phyloP scores from a whole-genome alignment of 768 basidiomycete genomes.

The Termitomyces eurrhizus region DNA sequence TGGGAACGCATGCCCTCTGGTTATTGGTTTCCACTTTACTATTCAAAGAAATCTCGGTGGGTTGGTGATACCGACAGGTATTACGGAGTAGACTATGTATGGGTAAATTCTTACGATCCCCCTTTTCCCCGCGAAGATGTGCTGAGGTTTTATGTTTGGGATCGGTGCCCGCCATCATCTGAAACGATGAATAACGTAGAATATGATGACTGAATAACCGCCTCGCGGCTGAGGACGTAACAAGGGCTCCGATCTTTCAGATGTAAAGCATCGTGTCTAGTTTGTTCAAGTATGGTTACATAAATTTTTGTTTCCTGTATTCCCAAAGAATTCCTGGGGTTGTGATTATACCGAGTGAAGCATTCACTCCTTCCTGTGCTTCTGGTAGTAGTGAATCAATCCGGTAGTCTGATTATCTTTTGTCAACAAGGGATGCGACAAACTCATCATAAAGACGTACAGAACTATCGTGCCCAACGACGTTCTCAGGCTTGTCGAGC shows the following conservation, averaged over 20 bases:
- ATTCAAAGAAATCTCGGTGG: not conserved
- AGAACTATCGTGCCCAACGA: slow-evolving; percentile 87
- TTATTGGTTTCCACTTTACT: not conserved
- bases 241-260: not conserved
- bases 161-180: not conserved
- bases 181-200: not conserved
- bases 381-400: slow-evolving; percentile 96
- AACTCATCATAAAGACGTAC: slow-evolving; percentile 23
- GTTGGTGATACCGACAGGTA: too few species aligned
- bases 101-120: not conserved
- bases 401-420: slow-evolving; percentile 73
- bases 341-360: not conserved
- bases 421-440: not conserved
- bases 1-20: not conserved
- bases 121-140: too few species aligned
- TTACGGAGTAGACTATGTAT: too few species aligned
- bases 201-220: not conserved
- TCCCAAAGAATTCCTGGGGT: not conserved
- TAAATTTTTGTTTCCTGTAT: not conserved
- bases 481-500: slow-evolving; percentile 73
- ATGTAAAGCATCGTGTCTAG: not conserved
- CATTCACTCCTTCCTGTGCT: slow-evolving; percentile 67
- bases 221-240: not conserved
- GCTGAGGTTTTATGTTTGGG: not conserved
- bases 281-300: not conserved